These are phyloP conservation scores for Leucoagaricus sp. DNA, from an alignment of 1,284 basidiomycete genomes.

Conservation along the genomic window DNA sequence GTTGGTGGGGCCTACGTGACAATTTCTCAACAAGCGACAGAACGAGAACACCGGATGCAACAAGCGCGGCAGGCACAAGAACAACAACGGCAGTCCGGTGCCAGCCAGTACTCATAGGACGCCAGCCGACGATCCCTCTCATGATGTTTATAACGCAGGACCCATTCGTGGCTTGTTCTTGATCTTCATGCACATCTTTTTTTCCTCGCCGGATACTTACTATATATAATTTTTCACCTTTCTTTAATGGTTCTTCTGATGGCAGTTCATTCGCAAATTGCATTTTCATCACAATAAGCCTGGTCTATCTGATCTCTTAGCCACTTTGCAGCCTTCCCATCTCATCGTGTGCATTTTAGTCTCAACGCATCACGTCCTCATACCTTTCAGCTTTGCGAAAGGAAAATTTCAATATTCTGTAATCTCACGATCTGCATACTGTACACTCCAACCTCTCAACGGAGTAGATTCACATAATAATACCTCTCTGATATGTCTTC, in stretches of 20 bases:
- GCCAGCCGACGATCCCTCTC: neutral
- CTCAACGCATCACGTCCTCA: constrained; percentile 5
- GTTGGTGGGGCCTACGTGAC: constrained; percentile 82
- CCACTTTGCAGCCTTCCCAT: constrained; percentile 1
- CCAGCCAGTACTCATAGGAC: constrained; percentile 3
- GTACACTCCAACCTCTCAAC: constrained; percentile 2
- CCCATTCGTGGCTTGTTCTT: constrained; percentile 15
- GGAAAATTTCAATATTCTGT: constrained; percentile 2
- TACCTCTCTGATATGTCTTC: constrained; percentile 3
- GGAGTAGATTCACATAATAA: constrained; percentile 9
- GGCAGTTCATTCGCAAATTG: constrained; percentile 4
- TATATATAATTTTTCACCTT: constrained; percentile 23
- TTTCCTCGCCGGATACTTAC: constrained; percentile 19
- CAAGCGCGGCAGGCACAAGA: constrained; percentile 7
- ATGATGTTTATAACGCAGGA: constrained; percentile 5
- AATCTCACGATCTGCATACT: neutral
- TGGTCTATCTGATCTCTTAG: constrained; percentile 8
- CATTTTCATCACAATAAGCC: constrained; percentile 8
- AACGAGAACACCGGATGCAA: constrained; percentile 55
- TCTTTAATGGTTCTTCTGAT: constrained; percentile 17
- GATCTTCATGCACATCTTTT: constrained; percentile 32
- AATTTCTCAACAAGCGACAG: constrained; percentile 74
- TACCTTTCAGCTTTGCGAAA: neutral
- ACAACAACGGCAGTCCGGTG: constrained; percentile 13
- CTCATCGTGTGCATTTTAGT: constrained; percentile 11